A percentile compares a stretch with the other conserved stretches of the same genome.
Evolutionary conservation across 495 filamentous ascomycete genomes (phyloP).

Genomic region (Lasiosphaeriaceae sp.): DNA sequence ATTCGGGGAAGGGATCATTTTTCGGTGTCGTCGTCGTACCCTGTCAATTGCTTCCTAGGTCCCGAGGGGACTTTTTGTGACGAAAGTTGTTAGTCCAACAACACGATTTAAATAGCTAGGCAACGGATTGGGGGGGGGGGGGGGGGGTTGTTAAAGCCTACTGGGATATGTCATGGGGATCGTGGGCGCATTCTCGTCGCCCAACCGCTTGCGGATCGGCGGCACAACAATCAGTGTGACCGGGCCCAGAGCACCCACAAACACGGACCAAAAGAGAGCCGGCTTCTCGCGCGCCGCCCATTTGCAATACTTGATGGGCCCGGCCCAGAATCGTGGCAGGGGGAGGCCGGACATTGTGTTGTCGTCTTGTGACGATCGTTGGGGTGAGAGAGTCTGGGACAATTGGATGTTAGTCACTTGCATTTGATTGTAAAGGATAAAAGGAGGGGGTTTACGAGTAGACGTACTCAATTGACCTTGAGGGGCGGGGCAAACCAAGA

Average conservation of each 20-base stretch:
- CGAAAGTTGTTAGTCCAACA: not conserved
- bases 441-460: too few species aligned
- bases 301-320: slow-evolving; percentile 75
- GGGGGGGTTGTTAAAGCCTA: too few species aligned
- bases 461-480: too few species aligned
- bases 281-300: slow-evolving; percentile 85
- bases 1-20: slow-evolving; percentile 4
- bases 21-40: slow-evolving; percentile 65
- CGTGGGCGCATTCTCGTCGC: slow-evolving; percentile 62
- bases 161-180: slow-evolving; percentile 90
- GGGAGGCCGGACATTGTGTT: slow-evolving; percentile 51
- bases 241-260: slow-evolving; percentile 70
- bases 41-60: slow-evolving; percentile 64
- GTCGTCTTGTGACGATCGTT: not conserved
- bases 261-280: slow-evolving; percentile 77
- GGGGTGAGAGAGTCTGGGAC: too few species aligned
- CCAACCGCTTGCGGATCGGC: slow-evolving; percentile 62
- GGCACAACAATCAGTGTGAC: slow-evolving; percentile 62
- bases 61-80: slow-evolving; percentile 63
- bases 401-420: too few species aligned
- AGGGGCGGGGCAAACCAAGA: too few species aligned
- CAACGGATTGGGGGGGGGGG: too few species aligned
- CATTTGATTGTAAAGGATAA: too few species aligned
- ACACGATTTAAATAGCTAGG: too few species aligned
- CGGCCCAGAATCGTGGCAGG: slow-evolving; percentile 72